A percentile compares a stretch with the other conserved stretches of the same genome.
phyloP scores from a whole-genome alignment of 2,329 filamentous ascomycete species.

The Myriosclerotinia scirpicola region DNA sequence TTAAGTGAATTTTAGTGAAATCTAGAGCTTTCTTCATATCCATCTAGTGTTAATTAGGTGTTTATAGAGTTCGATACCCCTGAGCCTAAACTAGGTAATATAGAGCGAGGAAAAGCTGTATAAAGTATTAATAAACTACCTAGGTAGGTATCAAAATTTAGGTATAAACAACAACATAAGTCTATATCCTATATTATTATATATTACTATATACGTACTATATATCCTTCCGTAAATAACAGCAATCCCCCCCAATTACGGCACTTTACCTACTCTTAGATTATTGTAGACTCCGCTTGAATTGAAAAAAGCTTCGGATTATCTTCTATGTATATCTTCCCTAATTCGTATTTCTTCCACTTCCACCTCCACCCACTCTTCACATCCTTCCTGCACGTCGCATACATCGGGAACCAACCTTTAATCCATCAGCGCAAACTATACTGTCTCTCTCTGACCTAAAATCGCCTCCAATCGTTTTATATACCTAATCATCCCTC shows the following conservation, averaged over 20 bases:
- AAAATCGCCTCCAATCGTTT: constrained; percentile 5
- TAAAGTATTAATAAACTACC: no score
- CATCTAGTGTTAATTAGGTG: no score
- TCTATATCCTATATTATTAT: no score
- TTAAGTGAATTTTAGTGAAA: no score
- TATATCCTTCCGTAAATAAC: no score
- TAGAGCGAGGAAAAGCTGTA: no score
- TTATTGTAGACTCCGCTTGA: not conserved
- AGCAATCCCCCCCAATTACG: not conserved
- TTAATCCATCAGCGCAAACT: constrained; percentile 7
- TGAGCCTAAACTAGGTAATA: no score
- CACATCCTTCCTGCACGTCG: constrained; percentile 1
- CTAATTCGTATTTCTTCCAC: not conserved
- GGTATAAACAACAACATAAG: no score
- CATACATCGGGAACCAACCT: constrained; percentile 8
- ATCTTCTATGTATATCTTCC: not conserved
- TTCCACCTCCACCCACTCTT: not conserved
- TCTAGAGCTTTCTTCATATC: no score
- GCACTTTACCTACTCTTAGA: not conserved
- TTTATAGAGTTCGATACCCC: not conserved
- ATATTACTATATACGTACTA: no score
- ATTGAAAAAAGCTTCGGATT: not conserved
- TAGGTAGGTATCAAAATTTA: no score
- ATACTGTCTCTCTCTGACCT: not conserved
- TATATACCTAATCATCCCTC: constrained; percentile 1